Evolutionary conservation across 305 asterid genomes (phyloP).

Genomic region (Ilex paraguariensis): DNA sequence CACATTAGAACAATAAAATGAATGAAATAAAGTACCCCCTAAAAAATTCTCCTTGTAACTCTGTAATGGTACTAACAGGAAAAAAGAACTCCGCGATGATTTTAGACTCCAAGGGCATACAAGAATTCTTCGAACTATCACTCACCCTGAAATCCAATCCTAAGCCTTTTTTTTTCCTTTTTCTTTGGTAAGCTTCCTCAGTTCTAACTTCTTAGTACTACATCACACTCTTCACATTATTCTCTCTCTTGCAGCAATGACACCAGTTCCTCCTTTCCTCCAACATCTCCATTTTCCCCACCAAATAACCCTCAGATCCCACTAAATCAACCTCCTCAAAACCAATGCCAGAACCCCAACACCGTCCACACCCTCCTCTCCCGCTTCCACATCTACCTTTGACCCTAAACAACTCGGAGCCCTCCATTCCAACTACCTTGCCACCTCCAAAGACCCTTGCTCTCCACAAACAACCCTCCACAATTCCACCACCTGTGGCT

Average conservation of each 20-base stretch:
- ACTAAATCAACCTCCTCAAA: too few species aligned
- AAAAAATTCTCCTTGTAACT: neutral
- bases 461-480: slow-evolving; percentile 36
- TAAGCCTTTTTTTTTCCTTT: too few species aligned
- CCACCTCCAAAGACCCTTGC: slow-evolving; percentile 70
- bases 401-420: slow-evolving; percentile 86
- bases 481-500: slow-evolving; percentile 63
- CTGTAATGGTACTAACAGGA: slow-evolving; percentile 15
- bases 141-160: slow-evolving; percentile 1
- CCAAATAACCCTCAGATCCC: too few species aligned
- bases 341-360: slow-evolving; percentile 13
- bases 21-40: too few species aligned
- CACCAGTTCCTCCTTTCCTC: slow-evolving; percentile 16
- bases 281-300: too few species aligned
- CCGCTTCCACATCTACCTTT: slow-evolving; percentile 47
- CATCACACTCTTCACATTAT: neutral
- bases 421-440: slow-evolving; percentile 69
- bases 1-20: too few species aligned
- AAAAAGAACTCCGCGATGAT: too few species aligned
- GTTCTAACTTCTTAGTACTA: neutral
- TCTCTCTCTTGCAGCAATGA: slow-evolving; percentile 20
- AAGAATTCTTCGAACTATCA: slow-evolving; percentile 17
- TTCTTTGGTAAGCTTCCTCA: too few species aligned
- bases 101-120: slow-evolving; percentile 19
- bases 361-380: slow-evolving; percentile 25